Base-by-base conservation (phyloP, 2,329 filamentous ascomycete genomes). In the Tolypocladium tundrense region DNA sequence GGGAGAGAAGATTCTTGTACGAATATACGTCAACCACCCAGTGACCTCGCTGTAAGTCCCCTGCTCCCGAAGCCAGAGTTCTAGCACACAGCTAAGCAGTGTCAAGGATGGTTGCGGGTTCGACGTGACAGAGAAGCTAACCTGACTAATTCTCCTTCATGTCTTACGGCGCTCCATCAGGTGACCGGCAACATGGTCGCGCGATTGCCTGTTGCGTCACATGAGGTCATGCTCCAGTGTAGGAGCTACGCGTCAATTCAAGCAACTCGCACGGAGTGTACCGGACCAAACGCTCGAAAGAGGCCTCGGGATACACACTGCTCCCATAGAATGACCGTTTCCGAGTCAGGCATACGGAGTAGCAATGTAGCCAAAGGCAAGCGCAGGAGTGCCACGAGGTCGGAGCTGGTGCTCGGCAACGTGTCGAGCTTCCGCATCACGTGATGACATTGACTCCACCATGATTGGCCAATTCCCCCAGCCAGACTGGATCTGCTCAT, bases 381-480 rank as follows among this genome's bases (percentile, higher is more conserved):
- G 4, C 19, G 10, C 3, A 33, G 8, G 27, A 31, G 8, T 21
- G 31, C 19, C 48, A 37, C 48, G 5, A 21, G 48, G 48, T n/a
- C 11, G 48, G 11, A 52, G 31, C 48, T 52, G 16, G 33, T 37
- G 54, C 54, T 56, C 41, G 54, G 54, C 54, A 53, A 41, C n/a
- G 31, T n/a, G 31, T n/a, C 19, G 27, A 65, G 62, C 63, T 60
- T 52, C 37, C 14, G 13, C 27, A 60, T 73, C 71, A 73, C 71
- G 70, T 73, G 71, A 60, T 57, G 14, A 3, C 39, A 58, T 68
- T 60, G 61, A 60, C 41, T 53, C 42, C 10, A 2, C 41, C 55
- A 19, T 65, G 61, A 73, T 73, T 73, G 71, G 71, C 53, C 71
- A 73, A 73, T 73, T 68, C 64, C 53, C 58, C 48, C 8, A 39